Evolutionary conservation across 208 protist species (phyloP).

Genomic region (Giardia duodenalis): DNA sequence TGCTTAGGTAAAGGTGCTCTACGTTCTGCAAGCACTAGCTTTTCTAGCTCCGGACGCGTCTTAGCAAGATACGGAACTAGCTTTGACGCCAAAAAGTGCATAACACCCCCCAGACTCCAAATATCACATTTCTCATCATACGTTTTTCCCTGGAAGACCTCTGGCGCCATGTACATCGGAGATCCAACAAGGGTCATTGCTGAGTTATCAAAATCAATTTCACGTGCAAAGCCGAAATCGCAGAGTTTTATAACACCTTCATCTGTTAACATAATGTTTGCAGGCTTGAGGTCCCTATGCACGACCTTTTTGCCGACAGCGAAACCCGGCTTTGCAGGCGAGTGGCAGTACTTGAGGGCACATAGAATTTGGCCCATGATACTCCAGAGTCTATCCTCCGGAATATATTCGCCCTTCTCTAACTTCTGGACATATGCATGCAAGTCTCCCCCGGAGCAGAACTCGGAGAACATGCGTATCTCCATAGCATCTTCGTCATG

Average conservation of each 20-base stretch:
- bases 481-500: neutral
- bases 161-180: slow-evolving; percentile 66
- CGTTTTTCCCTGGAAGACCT: slow-evolving; percentile 65
- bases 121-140: slow-evolving; percentile 73
- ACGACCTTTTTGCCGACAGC: slow-evolving; percentile 5
- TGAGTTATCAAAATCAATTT: neutral
- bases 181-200: neutral
- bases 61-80: slow-evolving; percentile 44
- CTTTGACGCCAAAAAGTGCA: slow-evolving; percentile 49
- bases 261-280: slow-evolving; percentile 49
- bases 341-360: slow-evolving; percentile 43
- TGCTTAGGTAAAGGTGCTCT: neutral
- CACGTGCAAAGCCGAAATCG: neutral
- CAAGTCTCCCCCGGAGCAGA: slow-evolving; percentile 39
- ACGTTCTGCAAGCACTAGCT: neutral
- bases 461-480: slow-evolving; percentile 44
- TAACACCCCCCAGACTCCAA: slow-evolving; percentile 56
- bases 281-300: slow-evolving; percentile 52
- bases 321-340: neutral
- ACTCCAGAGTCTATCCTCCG: slow-evolving; percentile 26
- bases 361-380: slow-evolving; percentile 33
- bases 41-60: neutral
- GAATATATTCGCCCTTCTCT: neutral
- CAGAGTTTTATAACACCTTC: slow-evolving; percentile 5
- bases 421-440: slow-evolving; percentile 18